phyloP scores from a whole-genome alignment of 1,284 basidiomycete genomes.

The Ustilago curta region DNA sequence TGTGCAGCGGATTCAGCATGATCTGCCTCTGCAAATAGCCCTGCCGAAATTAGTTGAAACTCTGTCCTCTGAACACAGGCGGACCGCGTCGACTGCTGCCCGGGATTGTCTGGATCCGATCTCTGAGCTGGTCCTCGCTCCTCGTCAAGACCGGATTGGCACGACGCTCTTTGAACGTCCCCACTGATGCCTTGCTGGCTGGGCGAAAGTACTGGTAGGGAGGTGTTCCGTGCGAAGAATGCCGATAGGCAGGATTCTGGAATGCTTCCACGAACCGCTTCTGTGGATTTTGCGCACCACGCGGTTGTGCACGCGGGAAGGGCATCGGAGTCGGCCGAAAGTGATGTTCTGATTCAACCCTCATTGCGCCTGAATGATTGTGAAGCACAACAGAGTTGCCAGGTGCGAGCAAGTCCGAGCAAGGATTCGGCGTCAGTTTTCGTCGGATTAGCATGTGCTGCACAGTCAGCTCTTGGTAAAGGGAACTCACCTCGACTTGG shows the following conservation, averaged over 20 bases:
- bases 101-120: neutral
- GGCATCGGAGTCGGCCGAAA: neutral
- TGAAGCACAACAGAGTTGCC: neutral
- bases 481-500: slow-evolving; percentile 12
- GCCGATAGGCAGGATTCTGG: slow-evolving; percentile 6
- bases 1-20: neutral
- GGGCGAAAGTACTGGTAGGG: slow-evolving; percentile 4
- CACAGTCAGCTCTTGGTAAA: neutral
- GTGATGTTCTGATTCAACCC: neutral
- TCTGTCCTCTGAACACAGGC: neutral
- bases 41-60: neutral
- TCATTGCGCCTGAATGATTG: neutral
- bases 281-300: neutral
- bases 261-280: neutral
- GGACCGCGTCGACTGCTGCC: neutral
- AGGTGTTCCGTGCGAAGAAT: slow-evolving; percentile 3
- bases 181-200: neutral
- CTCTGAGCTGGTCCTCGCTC: slow-evolving; percentile 2
- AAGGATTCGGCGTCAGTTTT: neutral
- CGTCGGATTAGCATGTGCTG: neutral
- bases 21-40: neutral
- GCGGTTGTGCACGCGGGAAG: neutral
- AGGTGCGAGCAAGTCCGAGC: neutral
- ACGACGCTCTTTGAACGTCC: neutral
- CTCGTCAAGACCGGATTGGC: slow-evolving; percentile 7